Conservation (phyloP, 768 basidiomycete species). For the Auricularia cornea region DNA sequence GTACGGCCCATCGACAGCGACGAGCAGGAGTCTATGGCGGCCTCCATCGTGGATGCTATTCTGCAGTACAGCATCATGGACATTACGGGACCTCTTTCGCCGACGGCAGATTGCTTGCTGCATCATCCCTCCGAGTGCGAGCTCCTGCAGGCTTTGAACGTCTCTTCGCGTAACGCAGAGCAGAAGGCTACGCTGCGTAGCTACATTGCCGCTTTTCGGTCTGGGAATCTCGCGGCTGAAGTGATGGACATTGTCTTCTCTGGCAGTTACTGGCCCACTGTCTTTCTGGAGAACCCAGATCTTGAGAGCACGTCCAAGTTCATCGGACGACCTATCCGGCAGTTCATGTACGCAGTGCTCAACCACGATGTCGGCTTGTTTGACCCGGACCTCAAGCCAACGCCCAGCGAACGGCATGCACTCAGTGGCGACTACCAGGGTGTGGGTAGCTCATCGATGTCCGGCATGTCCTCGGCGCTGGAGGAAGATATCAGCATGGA, state of each 20-base stretch:
- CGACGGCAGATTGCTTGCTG: conserved; percentile 50
- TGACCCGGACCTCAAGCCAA: conserved; percentile 12
- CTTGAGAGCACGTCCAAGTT: conserved; percentile 54
- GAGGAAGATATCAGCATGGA: not conserved
- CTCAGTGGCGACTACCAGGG: conserved; percentile 9
- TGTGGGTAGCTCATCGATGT: not conserved
- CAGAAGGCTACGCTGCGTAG: not conserved
- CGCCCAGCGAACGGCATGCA: conserved; percentile 14
- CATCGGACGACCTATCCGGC: conserved; percentile 53
- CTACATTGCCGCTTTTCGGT: conserved; percentile 58
- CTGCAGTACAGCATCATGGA: conserved; percentile 64
- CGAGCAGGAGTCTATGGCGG: conserved; percentile 56
- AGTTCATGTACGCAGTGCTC: conserved; percentile 60
- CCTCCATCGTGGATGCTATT: conserved; percentile 63
- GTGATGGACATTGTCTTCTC: conserved; percentile 53
- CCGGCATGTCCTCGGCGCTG: not conserved
- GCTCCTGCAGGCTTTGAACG: not conserved
- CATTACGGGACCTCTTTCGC: conserved; percentile 40
- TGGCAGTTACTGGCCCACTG: conserved; percentile 57
- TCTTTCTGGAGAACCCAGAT: conserved; percentile 78
- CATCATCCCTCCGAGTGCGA: conserved; percentile 32
- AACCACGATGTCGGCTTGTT: conserved; percentile 61
- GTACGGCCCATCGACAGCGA: conserved; percentile 2
- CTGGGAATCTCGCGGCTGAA: conserved; percentile 47
- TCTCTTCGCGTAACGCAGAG: not conserved